Evolutionary conservation across 2,329 filamentous ascomycete genomes (phyloP).

Genomic region (Triangularia setosa): DNA sequence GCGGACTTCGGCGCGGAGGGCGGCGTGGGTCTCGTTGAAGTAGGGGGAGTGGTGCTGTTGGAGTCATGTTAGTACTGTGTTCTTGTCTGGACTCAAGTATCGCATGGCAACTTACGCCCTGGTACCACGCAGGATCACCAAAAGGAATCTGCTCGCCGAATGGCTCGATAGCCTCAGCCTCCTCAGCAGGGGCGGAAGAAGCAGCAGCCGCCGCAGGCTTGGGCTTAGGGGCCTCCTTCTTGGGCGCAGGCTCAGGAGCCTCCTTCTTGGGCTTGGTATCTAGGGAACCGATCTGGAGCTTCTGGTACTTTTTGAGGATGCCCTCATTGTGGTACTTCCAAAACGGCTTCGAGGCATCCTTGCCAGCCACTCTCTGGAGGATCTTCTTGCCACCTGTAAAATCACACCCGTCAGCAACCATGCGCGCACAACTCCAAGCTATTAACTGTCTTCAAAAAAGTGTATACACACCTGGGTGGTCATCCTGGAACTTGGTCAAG

Average conservation of each 20-base stretch:
- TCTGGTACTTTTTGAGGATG: constrained; percentile 82
- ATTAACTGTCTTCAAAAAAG: not conserved
- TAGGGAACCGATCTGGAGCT: constrained; percentile 78
- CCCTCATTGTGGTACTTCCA: constrained; percentile 80
- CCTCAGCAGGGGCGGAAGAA: constrained; percentile 40
- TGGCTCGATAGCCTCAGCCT: constrained; percentile 72
- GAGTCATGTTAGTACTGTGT: not conserved
- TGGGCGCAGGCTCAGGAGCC: constrained; percentile 44
- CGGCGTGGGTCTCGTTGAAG: constrained; percentile 90
- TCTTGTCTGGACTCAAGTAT: too few relatives aligned
- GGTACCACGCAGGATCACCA: constrained; percentile 91
- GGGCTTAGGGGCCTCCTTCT: constrained; percentile 37
- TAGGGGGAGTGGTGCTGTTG: constrained; percentile 90
- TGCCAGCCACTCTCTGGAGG: constrained; percentile 58
- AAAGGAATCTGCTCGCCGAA: constrained; percentile 88
- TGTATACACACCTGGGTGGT: constrained; percentile 65
- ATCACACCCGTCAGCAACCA: constrained; percentile 2
- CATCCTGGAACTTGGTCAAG: constrained; percentile 80
- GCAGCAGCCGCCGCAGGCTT: constrained; percentile 35
- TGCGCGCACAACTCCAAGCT: not conserved
- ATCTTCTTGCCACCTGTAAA: constrained; percentile 59
- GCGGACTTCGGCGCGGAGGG: constrained; percentile 84
- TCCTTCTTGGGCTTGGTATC: constrained; percentile 76
- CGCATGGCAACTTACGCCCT: constrained; percentile 72
- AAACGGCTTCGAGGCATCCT: constrained; percentile 64